These are phyloP conservation scores for Papiliotrema nemorosa DNA, from an alignment of 1,284 basidiomycete species.

Conservation along the genomic window DNA sequence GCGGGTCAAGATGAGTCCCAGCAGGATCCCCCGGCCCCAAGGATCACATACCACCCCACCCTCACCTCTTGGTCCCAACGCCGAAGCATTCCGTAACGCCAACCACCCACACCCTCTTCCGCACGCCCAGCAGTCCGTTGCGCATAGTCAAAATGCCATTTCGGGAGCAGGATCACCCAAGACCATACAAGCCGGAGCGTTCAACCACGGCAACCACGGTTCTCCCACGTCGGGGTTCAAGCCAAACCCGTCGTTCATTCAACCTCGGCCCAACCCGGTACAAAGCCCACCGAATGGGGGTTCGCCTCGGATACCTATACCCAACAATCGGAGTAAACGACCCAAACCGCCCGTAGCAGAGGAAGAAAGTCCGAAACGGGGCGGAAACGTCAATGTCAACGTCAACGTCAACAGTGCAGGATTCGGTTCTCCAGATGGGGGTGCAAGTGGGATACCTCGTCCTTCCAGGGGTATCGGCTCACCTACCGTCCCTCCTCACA, in stretches of 20 bases:
- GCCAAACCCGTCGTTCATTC: constrained; percentile 1
- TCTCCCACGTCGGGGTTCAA: neutral
- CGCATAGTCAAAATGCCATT: no score
- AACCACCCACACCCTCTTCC: no score
- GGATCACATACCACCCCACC: constrained; percentile 5
- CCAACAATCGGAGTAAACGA: constrained; percentile 6
- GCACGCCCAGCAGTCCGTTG: no score
- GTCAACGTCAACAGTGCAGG: neutral
- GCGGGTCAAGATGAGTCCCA: constrained; percentile 31
- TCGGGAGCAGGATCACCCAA: neutral
- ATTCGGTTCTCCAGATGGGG: neutral
- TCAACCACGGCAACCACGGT: neutral
- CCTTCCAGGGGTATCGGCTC: constrained; percentile 1
- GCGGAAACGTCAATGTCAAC: neutral
- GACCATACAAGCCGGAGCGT: neutral
- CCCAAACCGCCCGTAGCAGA: constrained; percentile 18
- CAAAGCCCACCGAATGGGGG: neutral
- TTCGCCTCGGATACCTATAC: no score
- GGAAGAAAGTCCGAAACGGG: constrained; percentile 1
- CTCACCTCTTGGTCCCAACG: constrained; percentile 5
- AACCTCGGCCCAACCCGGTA: neutral
- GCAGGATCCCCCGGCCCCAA: constrained; percentile 24
- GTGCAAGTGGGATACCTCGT: neutral
- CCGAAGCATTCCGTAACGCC: neutral
- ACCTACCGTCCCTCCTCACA: neutral